phyloP scores from a whole-genome alignment of 1,284 basidiomycete genomes.

The Dichomitus squalens region DNA sequence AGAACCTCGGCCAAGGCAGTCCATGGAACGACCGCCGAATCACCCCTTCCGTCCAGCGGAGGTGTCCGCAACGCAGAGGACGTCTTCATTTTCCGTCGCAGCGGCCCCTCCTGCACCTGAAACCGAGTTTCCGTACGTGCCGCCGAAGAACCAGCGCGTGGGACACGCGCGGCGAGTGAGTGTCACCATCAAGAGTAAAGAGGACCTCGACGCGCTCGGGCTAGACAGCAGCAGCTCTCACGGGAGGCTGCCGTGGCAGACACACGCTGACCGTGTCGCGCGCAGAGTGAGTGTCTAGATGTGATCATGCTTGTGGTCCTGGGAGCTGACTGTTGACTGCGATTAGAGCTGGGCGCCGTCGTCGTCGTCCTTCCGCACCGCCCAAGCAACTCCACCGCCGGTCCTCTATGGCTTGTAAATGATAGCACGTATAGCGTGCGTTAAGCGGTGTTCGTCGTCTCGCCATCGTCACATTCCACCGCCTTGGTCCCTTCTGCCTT shows the following conservation, averaged over 20 bases:
- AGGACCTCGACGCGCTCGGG: constrained; percentile 30
- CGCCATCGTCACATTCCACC: not conserved
- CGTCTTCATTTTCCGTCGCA: constrained; percentile 11
- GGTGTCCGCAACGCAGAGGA: not conserved
- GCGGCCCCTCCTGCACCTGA: constrained; percentile 1
- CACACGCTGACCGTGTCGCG: constrained; percentile 21
- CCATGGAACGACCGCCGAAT: not conserved
- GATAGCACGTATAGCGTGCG: not conserved
- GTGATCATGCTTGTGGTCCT: not conserved
- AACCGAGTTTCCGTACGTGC: constrained; percentile 31
- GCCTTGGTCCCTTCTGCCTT: not conserved
- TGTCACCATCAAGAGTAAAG: constrained; percentile 31
- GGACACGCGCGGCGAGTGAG: constrained; percentile 34
- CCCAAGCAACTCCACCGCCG: constrained; percentile 10
- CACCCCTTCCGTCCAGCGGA: too few species aligned
- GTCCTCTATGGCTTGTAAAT: constrained; percentile 12
- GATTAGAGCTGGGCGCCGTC: constrained; percentile 29
- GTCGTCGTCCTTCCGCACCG: constrained; percentile 17
- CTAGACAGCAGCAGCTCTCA: constrained; percentile 15
- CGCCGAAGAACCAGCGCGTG: constrained; percentile 25
- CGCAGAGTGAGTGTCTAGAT: constrained; percentile 21
- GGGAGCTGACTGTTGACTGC: constrained; percentile 1
- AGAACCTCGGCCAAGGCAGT: not conserved
- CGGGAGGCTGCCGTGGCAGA: constrained; percentile 25
- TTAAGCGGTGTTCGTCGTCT: not conserved